Conservation (phyloP, 1,284 basidiomycete species). For the Trichosporon ovoides region DNA sequence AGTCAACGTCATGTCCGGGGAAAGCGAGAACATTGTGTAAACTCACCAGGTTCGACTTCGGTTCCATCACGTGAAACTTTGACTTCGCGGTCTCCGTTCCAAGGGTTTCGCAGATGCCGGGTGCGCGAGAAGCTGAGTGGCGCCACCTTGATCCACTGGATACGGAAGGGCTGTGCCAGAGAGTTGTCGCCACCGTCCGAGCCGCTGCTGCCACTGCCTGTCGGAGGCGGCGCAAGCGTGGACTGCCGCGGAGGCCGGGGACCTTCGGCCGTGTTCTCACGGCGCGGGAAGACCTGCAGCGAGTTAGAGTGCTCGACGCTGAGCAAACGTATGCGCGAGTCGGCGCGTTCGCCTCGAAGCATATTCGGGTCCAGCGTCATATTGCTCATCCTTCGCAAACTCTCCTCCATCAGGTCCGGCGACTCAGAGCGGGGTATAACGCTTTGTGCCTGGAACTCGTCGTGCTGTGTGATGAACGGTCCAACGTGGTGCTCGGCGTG, state of each 20-base stretch:
- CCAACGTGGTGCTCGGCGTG: constrained; percentile 15
- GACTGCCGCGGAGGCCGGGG: not conserved
- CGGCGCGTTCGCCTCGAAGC: constrained; percentile 19
- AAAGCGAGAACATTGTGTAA: not conserved
- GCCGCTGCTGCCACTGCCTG: constrained; percentile 1
- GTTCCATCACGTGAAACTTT: constrained; percentile 91
- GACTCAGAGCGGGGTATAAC: constrained; percentile 18
- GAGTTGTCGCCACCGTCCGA: constrained; percentile 7
- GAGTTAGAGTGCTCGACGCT: constrained; percentile 12
- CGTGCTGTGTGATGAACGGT: constrained; percentile 3
- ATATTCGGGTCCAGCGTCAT: constrained; percentile 36
- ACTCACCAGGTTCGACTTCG: constrained; percentile 69
- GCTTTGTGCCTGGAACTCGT: not conserved
- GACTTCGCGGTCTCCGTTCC: constrained; percentile 85
- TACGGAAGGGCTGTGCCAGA: constrained; percentile 70
- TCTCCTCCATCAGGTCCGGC: constrained; percentile 19
- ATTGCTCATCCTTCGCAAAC: constrained; percentile 12
- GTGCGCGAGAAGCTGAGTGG: constrained; percentile 72
- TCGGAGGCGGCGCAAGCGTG: not conserved
- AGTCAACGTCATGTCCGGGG: not conserved
- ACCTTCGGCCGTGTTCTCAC: not conserved
- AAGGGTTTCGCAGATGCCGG: constrained; percentile 77
- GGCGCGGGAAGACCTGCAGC: constrained; percentile 12
- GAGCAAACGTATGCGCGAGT: constrained; percentile 4
- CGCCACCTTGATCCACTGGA: constrained; percentile 76